Conservation (phyloP, 2,329 filamentous ascomycete species). For the Penicillium sp. region DNA sequence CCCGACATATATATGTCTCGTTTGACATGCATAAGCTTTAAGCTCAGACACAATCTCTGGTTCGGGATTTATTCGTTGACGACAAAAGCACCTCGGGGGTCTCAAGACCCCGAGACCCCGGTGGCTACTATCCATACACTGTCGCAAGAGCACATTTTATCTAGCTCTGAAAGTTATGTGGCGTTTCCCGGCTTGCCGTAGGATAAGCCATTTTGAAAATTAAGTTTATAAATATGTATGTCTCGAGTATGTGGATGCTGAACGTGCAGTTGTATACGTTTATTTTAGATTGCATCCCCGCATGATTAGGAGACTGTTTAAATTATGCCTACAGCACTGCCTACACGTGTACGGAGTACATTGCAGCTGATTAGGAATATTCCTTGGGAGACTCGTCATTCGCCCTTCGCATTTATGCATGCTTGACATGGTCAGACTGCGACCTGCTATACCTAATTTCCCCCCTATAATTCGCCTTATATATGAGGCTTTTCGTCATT, state of each 20-base stretch:
- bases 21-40: background rate
- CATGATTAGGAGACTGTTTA: background rate
- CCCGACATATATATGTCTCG: background rate
- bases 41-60: background rate
- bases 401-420: background rate
- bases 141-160: background rate
- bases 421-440: background rate
- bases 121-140: background rate
- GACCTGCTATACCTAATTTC: background rate
- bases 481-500: background rate
- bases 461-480: background rate
- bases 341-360: background rate
- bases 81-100: background rate
- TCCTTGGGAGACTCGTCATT: background rate
- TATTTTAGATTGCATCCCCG: background rate
- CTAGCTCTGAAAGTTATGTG: background rate
- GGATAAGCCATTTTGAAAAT: background rate
- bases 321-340: background rate
- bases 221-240: background rate
- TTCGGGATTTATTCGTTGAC: background rate
- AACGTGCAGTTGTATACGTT: background rate
- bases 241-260: background rate
- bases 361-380: background rate
- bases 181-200: background rate
- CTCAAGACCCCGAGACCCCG: background rate